Evolutionary conservation across 73 alveolate species (phyloP).

Genomic region (Paramecium bursaria): DNA sequence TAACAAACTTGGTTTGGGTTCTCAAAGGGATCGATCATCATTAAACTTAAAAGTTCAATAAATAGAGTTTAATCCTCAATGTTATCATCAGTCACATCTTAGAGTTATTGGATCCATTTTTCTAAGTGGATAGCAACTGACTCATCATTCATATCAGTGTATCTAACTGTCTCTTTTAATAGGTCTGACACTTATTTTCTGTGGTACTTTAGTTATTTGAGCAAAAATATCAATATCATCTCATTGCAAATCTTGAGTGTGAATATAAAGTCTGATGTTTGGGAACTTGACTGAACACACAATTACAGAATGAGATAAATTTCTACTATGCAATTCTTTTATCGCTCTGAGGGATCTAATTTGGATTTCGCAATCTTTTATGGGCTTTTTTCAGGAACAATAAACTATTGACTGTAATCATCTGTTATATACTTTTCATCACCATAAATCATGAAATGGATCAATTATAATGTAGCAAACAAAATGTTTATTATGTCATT

Average conservation of each 20-base stretch:
- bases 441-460: conserved; percentile 33
- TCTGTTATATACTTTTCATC: too few species aligned
- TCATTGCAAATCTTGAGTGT: conserved; percentile 6
- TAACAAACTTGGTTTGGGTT: conserved; percentile 39
- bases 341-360: conserved; percentile 34
- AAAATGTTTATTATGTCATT: conserved; percentile 33
- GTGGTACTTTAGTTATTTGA: neutral
- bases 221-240: neutral
- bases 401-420: neutral
- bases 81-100: conserved; percentile 4
- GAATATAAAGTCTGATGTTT: neutral
- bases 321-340: conserved; percentile 36
- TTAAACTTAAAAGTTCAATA: conserved; percentile 44
- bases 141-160: conserved; percentile 49
- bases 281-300: conserved; percentile 20
- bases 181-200: conserved; percentile 37
- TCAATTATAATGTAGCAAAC: conserved; percentile 14
- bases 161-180: conserved; percentile 38
- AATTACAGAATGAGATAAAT: neutral
- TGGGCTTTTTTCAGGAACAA: conserved; percentile 35
- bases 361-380: conserved; percentile 42
- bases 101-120: conserved; percentile 29
- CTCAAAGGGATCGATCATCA: conserved; percentile 58
- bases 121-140: neutral
- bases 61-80: conserved; percentile 42